These are phyloP conservation scores for Saccharomycopsis sp. DNA, from an alignment of 805 yeast genomes.

Conservation along the genomic window DNA sequence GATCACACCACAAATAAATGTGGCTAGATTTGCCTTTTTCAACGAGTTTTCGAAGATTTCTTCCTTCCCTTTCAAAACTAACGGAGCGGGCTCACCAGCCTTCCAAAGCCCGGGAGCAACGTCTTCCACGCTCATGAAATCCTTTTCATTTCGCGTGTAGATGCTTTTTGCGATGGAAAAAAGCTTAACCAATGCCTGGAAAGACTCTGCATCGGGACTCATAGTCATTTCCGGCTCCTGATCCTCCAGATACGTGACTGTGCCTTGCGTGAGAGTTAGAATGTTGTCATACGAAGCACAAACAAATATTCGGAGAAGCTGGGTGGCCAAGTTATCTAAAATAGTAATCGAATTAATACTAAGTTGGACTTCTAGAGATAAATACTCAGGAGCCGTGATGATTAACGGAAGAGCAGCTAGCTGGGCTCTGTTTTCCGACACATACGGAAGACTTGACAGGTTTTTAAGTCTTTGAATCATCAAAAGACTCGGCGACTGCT, in stretches of 20 bases:
- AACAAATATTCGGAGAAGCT: conserved; percentile 65
- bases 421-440: conserved; percentile 36
- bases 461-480: neutral
- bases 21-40: conserved; percentile 80
- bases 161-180: conserved; percentile 19
- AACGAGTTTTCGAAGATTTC: conserved; percentile 58
- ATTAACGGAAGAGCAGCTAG: conserved; percentile 56
- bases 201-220: conserved; percentile 17
- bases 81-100: conserved; percentile 52
- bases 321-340: conserved; percentile 76
- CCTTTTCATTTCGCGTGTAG: conserved; percentile 35
- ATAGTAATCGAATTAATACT: conserved; percentile 65
- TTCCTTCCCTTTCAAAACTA: conserved; percentile 52
- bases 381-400: conserved; percentile 46
- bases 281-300: conserved; percentile 46
- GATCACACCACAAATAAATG: conserved; percentile 79
- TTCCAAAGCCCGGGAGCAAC: conserved; percentile 69
- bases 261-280: conserved; percentile 54
- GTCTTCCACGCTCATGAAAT: conserved; percentile 63
- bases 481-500: neutral
- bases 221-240: neutral
- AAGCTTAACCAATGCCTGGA: conserved; percentile 18
- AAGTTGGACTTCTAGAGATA: conserved; percentile 58
- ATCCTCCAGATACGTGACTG: conserved; percentile 54
- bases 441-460: neutral